These are phyloP conservation scores for Actinomortierella wolfii DNA, from an alignment of 371 early-diverging fungal genomes.

Conservation along the genomic window DNA sequence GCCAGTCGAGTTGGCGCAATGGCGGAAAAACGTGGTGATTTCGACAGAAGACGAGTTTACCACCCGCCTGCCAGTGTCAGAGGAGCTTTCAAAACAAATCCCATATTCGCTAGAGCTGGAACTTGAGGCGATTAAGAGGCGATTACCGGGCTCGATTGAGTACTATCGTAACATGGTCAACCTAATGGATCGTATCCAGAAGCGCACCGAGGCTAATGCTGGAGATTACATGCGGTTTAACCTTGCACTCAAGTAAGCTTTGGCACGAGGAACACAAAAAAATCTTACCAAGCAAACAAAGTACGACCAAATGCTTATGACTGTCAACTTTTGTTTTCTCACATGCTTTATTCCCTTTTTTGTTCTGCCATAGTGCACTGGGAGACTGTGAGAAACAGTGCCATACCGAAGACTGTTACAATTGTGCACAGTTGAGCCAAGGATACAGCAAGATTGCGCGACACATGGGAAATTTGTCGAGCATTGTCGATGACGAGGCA, in stretches of 20 bases:
- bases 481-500: constrained; percentile 62
- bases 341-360: constrained; percentile 2
- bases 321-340: too few relatives aligned
- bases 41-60: constrained; percentile 51
- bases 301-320: too few relatives aligned
- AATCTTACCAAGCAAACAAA: not conserved
- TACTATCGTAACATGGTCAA: constrained; percentile 67
- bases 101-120: constrained; percentile 52
- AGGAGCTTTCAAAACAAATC: constrained; percentile 17
- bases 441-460: constrained; percentile 65
- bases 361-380: constrained; percentile 50
- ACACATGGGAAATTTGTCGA: constrained; percentile 59
- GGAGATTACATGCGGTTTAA: constrained; percentile 62
- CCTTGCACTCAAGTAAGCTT: constrained; percentile 59
- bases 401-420: constrained; percentile 62
- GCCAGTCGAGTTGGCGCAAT: constrained; percentile 53
- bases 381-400: constrained; percentile 68
- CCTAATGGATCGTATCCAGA: constrained; percentile 70
- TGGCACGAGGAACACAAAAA: not conserved
- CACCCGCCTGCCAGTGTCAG: constrained; percentile 19
- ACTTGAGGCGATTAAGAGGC: constrained; percentile 53
- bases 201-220: constrained; percentile 67
- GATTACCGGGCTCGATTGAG: constrained; percentile 57
- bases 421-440: constrained; percentile 61
- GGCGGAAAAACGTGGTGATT: constrained; percentile 51